Percentiles rank a stretch among this genome's conserved stretches.
phyloP scores from a whole-genome alignment of 441 rosid genomes.

The Erodium moschatum region DNA sequence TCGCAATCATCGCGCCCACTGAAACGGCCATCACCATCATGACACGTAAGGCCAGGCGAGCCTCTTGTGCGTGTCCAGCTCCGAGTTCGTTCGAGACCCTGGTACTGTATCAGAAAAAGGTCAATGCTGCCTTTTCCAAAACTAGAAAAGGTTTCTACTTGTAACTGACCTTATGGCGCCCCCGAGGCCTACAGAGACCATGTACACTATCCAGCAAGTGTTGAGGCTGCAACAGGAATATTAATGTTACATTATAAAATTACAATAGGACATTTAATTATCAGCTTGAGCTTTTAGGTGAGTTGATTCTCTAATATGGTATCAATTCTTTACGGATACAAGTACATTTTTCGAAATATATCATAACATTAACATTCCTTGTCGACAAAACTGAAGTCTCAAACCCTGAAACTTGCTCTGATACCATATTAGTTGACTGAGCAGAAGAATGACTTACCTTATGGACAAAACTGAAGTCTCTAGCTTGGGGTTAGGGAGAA shows the following conservation, averaged over 20 bases:
- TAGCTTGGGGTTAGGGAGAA: conserved; percentile 56
- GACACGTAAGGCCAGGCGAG: conserved; percentile 27
- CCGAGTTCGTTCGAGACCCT: conserved; percentile 45
- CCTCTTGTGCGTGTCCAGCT: conserved; percentile 28
- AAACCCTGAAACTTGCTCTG: too few species aligned
- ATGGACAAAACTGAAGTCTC: conserved; percentile 66
- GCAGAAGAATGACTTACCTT: too few species aligned
- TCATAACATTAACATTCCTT: too few species aligned
- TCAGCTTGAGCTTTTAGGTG: too few species aligned
- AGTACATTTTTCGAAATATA: too few species aligned
- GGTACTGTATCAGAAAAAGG: conserved; percentile 21
- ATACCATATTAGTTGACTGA: too few species aligned
- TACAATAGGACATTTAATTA: too few species aligned
- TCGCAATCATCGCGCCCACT: conserved; percentile 27
- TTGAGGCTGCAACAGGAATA: conserved; percentile 31
- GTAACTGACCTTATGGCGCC: conserved; percentile 39
- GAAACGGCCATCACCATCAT: conserved; percentile 31
- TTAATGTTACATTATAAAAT: neutral
- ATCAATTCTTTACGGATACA: too few species aligned
- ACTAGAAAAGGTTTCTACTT: too few species aligned
- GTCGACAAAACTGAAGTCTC: too few species aligned
- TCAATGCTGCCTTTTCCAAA: neutral
- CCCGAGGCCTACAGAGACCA: conserved; percentile 47
- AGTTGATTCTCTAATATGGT: too few species aligned
- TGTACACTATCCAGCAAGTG: conserved; percentile 46